These are phyloP conservation scores for Aspergillus udagawae DNA, from an alignment of 2,329 filamentous ascomycete species.

Conservation along the genomic window DNA sequence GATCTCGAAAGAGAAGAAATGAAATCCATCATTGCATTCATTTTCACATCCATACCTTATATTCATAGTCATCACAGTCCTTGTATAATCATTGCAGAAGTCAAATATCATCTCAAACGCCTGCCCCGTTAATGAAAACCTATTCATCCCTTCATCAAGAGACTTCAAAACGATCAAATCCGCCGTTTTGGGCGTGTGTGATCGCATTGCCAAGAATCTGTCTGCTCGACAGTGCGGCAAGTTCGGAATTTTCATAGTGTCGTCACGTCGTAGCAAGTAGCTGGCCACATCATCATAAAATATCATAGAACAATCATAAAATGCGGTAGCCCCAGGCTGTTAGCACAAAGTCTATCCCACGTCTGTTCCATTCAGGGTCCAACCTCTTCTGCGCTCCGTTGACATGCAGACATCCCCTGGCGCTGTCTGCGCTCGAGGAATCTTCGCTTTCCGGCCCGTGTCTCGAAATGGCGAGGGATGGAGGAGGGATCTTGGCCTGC, in stretches of 20 bases:
- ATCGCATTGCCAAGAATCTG: not conserved
- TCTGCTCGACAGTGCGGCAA: not conserved
- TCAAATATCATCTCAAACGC: not conserved
- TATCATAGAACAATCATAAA: not conserved
- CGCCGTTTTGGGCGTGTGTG: not conserved
- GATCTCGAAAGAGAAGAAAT: not conserved
- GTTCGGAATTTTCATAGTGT: not conserved
- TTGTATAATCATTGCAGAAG: not conserved
- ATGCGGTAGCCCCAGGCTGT: not conserved
- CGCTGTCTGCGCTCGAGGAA: constrained; percentile 53
- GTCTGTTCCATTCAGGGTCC: constrained; percentile 19
- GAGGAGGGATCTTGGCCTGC: constrained; percentile 70
- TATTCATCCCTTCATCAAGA: not conserved
- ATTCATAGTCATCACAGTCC: not conserved
- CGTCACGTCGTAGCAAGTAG: not conserved
- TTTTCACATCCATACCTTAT: not conserved
- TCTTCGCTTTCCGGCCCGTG: constrained; percentile 75
- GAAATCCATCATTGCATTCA: not conserved
- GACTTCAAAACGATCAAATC: not conserved
- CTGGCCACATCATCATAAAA: not conserved
- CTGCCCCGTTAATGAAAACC: not conserved
- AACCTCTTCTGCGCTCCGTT: constrained; percentile 36
- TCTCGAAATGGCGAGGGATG: constrained; percentile 83
- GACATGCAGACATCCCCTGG: constrained; percentile 24
- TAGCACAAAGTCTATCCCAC: not conserved